phyloP scores from a whole-genome alignment of 2,329 filamentous ascomycete species.

The Erysiphe pulchra region DNA sequence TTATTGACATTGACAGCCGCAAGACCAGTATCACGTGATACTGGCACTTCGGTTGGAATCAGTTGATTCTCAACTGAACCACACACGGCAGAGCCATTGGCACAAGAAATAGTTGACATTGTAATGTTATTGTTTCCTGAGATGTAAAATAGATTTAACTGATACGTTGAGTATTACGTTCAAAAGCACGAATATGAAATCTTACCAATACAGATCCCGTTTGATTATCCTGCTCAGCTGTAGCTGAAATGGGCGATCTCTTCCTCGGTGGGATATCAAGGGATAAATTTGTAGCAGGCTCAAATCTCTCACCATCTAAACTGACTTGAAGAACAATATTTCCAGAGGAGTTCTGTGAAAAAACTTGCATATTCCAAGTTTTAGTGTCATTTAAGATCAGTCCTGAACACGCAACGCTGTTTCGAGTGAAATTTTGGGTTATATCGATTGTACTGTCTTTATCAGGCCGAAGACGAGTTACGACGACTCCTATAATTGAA shows the following conservation, averaged over 20 bases:
- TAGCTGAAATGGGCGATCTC: conserved; percentile 6
- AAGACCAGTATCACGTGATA: conserved; percentile 4
- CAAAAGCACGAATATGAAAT: neutral
- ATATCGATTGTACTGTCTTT: neutral
- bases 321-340: conserved; percentile 5
- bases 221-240: conserved; percentile 4
- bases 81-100: conserved; percentile 4
- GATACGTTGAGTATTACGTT: neutral
- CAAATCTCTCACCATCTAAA: conserved; percentile 4
- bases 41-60: conserved; percentile 3
- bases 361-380: conserved; percentile 8
- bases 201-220: conserved; percentile 6
- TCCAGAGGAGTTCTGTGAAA: conserved; percentile 5
- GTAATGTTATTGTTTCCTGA: conserved; percentile 5
- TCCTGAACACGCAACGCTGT: conserved; percentile 7
- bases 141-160: conserved; percentile 8
- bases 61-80: conserved; percentile 4
- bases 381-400: conserved; percentile 5
- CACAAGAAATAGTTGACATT: conserved; percentile 6
- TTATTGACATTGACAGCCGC: conserved; percentile 7
- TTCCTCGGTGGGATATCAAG: conserved; percentile 4
- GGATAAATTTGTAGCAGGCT: conserved; percentile 3
- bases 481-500: conserved; percentile 2
- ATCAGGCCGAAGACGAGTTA: neutral
- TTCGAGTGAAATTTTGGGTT: conserved; percentile 3